Evolutionary conservation across 2,329 filamentous ascomycete genomes (phyloP), one percentile per base, ranked within the genome.

Genomic region (Xylaria sp.): DNA sequence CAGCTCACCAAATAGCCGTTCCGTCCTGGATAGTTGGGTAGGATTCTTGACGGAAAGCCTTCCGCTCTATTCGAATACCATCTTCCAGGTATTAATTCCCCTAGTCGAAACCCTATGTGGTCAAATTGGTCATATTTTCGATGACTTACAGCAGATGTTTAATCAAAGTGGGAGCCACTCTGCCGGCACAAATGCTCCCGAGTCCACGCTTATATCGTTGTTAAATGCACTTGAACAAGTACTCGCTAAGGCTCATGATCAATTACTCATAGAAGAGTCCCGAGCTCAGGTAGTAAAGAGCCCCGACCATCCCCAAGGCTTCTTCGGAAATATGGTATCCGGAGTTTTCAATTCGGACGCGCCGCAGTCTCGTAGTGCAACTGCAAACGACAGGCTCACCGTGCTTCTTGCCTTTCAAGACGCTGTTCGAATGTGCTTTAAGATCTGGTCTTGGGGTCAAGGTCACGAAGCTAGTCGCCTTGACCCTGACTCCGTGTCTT

Each of bases 401-500:
- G 94, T 99, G 19, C 83, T 97, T 43, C 82, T 99, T n/a, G 96
- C 93, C 10, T 97, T 99, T 73, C 94, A 98, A 75, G 96, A 99
- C 74, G 92, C 93, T 1, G 92, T 98, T 60, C 87, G 92, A 23
- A 91, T 96, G 51, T 97, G 93, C 75, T 96, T 96, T 73, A 87
- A 83, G 11, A 97, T 99, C 54, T 99, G 96, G 95, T 91, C 91
- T 0, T 99, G 95, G 94, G 92, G 90, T 5, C 86, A 89, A 71
- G 84, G 84, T 2, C 80, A 80, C 27, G 87, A 89, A 69, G 78
- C 82, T 17, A 76, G 74, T 7, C 77, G 79, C 21, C 86, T 90
- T 56, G 90, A 96, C 72, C 72, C 80, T 1, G 83, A 84, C 29
- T 94, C 90, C 15, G 83, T 83, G 4, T 91, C 93, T 8, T 97